Base-by-base conservation (phyloP, 2,329 filamentous ascomycete genomes). In the Aspergillus nomiae region DNA sequence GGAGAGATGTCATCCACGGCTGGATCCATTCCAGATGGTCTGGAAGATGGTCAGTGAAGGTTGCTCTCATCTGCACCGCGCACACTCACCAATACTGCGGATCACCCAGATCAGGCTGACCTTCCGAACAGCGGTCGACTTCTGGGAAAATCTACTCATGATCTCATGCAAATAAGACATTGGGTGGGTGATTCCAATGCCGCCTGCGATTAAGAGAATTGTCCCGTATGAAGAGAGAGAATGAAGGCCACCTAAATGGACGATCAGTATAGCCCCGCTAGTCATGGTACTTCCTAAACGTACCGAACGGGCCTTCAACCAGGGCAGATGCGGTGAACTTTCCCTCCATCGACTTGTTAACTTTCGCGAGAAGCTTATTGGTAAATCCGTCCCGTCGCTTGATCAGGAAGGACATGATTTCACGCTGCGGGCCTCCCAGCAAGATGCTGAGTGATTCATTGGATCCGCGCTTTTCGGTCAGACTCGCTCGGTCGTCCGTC, bases 171-270 rank as follows among this genome's bases (percentile, higher is more conserved):
- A 54, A 54, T 77, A 76, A 1, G 74, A 75, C 63, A 76, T 71
- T 8, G 74, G 70, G 54, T 76, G 74, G 2, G 76, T 78, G 54
- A 78, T 77, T 1, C 76, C 76, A 50, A 78, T 77, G 2, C 76
- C 76, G 0, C 76, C 76, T 6, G 76, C 75, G 38, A 78, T 69
- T 16, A 77, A 57, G 1, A 78, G 62, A 14, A 78, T 66, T 6
- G 71, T 76, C 6, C 76, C 76, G 32, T 76, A 77, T 0, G 74
- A 76, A 3, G 64, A 59, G 4, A 76, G 67, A 0, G 71, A 73
- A 48, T 76, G 71, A 9, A 75, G 65, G 1, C 73, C 73, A 8
- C 72, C 74, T 76, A 38, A 3, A 28, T n/a, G 19, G 12, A 28
- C 3, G 3, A 26, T 62, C 21, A 58, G 60, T 12, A 21, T 21